These are phyloP conservation scores for Trapa bicornis DNA, from an alignment of 345 rosid genomes.

Conservation along the genomic window DNA sequence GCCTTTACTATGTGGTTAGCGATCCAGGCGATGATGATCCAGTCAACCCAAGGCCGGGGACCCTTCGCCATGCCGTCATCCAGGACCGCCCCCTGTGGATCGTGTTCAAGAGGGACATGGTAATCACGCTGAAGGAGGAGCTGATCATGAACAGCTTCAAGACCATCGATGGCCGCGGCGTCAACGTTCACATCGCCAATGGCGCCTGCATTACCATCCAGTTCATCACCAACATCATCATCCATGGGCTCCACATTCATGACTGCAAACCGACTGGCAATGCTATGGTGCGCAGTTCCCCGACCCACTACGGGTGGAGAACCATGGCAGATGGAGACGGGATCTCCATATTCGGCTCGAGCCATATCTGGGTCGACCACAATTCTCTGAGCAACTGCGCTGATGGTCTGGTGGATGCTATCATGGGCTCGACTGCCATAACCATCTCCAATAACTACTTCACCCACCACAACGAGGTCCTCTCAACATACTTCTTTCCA, in stretches of 20 bases:
- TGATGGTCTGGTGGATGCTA: conserved; percentile 68
- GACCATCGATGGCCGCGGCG: conserved; percentile 57
- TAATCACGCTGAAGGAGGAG: conserved; percentile 50
- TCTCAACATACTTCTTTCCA: background rate
- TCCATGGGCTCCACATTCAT: conserved; percentile 57
- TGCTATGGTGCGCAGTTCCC: conserved; percentile 80
- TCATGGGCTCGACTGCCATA: conserved; percentile 62
- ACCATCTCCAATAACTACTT: conserved; percentile 61
- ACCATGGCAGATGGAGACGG: conserved; percentile 78
- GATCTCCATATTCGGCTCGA: conserved; percentile 58
- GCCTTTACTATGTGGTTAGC: conserved; percentile 53
- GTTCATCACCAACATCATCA: conserved; percentile 58
- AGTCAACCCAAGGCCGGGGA: conserved; percentile 60
- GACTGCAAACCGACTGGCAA: conserved; percentile 64
- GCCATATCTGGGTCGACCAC: conserved; percentile 90
- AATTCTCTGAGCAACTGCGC: conserved; percentile 72
- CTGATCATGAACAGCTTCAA: conserved; percentile 82
- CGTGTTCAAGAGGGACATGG: conserved; percentile 77
- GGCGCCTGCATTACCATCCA: conserved; percentile 63
- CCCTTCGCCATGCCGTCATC: conserved; percentile 71
- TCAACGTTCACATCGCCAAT: conserved; percentile 34
- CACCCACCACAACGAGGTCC: conserved; percentile 69
- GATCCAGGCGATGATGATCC: conserved; percentile 50
- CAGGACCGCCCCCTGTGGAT: conserved; percentile 73
- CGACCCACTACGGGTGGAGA: conserved; percentile 72